A percentile compares a stretch with the other conserved stretches of the same genome.
Evolutionary conservation across 2,329 filamentous ascomycete species (phyloP).

Genomic region (Dendrostoma leiphaemia): DNA sequence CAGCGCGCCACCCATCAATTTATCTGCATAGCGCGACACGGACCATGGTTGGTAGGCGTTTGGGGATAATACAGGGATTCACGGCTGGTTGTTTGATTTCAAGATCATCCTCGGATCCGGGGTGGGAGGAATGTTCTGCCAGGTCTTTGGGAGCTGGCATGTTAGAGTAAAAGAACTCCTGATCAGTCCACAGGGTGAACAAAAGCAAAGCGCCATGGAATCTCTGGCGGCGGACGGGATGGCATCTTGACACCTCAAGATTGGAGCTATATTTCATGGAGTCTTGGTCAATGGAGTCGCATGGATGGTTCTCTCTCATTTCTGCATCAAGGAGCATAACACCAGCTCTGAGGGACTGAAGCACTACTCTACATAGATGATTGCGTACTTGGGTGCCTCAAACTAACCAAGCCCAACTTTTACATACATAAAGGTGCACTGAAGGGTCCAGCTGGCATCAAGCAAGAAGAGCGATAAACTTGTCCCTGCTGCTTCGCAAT

Average conservation of each 20-base stretch:
- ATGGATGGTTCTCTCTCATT: neutral
- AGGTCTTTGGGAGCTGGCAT: neutral
- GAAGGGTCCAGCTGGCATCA: too few relatives aligned
- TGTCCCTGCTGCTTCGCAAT: too few relatives aligned
- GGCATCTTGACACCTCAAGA: slow-evolving; percentile 20
- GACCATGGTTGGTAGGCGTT: slow-evolving; percentile 12
- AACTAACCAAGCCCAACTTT: too few relatives aligned
- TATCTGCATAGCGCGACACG: slow-evolving; percentile 18
- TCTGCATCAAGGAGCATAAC: neutral
- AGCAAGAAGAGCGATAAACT: too few relatives aligned
- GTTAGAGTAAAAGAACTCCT: neutral
- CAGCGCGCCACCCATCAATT: neutral
- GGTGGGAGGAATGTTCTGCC: neutral
- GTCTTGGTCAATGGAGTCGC: too few relatives aligned
- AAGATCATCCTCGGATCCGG: neutral
- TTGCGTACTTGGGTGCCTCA: too few relatives aligned
- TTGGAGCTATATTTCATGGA: too few relatives aligned
- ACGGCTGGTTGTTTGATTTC: neutral
- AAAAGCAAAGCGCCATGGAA: too few relatives aligned
- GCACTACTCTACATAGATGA: neutral
- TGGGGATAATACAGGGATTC: slow-evolving; percentile 5
- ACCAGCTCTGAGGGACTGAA: slow-evolving; percentile 11
- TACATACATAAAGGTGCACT: neutral
- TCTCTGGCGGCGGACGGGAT: too few relatives aligned
- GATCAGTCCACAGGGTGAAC: neutral